phyloP scores from a whole-genome alignment of 306 rosid species.

The Cyclanthera cordifolia region DNA sequence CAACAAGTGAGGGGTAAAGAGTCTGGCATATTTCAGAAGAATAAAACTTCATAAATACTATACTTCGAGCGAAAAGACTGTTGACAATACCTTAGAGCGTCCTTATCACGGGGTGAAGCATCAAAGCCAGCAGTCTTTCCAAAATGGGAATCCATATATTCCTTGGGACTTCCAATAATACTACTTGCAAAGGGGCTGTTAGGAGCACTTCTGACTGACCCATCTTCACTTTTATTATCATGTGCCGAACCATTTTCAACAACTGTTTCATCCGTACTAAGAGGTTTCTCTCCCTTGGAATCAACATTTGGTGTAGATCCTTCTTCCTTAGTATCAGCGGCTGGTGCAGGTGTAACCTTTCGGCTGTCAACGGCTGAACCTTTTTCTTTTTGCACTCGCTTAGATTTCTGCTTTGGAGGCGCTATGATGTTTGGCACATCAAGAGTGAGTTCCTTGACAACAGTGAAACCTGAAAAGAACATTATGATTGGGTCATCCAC shows the following conservation, averaged over 20 bases:
- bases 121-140: constrained; percentile 44
- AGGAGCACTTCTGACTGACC: constrained; percentile 55
- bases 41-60: not conserved
- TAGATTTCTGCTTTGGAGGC: constrained; percentile 57
- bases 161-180: constrained; percentile 61
- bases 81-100: constrained; percentile 50
- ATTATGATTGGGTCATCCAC: constrained; percentile 16
- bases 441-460: constrained; percentile 80
- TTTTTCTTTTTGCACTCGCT: constrained; percentile 22
- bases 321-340: not conserved
- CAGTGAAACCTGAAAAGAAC: constrained; percentile 53
- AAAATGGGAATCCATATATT: constrained; percentile 40
- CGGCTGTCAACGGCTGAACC: constrained; percentile 35
- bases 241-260: constrained; percentile 56
- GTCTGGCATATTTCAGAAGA: not conserved
- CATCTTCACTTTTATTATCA: constrained; percentile 41
- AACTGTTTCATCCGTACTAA: constrained; percentile 38
- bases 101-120: constrained; percentile 56
- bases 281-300: constrained; percentile 41
- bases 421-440: constrained; percentile 65
- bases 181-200: constrained; percentile 69
- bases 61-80: not conserved
- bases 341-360: constrained; percentile 24
- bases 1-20: not conserved
- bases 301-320: constrained; percentile 3